Conservation (phyloP, 2,329 filamentous ascomycete species). For the Fonsecaea multimorphosa region DNA sequence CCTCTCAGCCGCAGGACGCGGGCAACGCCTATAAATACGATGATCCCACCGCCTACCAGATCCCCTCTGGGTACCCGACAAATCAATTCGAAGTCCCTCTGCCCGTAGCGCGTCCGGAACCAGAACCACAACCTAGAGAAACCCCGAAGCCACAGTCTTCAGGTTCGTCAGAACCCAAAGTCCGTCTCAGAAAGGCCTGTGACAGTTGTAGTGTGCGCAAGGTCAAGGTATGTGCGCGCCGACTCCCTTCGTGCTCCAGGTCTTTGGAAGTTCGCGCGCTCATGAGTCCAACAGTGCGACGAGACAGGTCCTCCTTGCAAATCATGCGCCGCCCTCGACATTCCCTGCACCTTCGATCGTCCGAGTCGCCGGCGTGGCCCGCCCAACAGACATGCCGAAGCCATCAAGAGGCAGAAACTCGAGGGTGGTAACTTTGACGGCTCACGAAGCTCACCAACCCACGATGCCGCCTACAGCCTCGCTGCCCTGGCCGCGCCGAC, state of each 20-base stretch:
- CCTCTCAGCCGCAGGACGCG: constrained; percentile 29
- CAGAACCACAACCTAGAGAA: constrained; percentile 21
- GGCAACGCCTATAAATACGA: constrained; percentile 34
- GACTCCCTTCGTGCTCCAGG: constrained; percentile 8
- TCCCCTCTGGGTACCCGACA: constrained; percentile 28
- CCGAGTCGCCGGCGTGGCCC: constrained; percentile 69
- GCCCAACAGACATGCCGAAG: constrained; percentile 70
- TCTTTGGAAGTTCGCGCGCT: constrained; percentile 5
- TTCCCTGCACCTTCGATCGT: constrained; percentile 70
- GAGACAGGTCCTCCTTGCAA: constrained; percentile 70
- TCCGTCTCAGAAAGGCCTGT: constrained; percentile 58
- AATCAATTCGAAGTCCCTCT: constrained; percentile 35
- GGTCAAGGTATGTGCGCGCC: constrained; percentile 53
- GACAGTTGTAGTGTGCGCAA: constrained; percentile 61
- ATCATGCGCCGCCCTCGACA: constrained; percentile 68
- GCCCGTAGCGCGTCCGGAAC: constrained; percentile 22
- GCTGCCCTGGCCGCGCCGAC: constrained; percentile 55
- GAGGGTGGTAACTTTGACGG: constrained; percentile 41
- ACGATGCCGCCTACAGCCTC: constrained; percentile 58
- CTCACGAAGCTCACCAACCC: constrained; percentile 53
- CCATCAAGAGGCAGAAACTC: constrained; percentile 66
- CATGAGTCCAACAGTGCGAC: constrained; percentile 60
- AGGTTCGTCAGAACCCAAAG: constrained; percentile 41
- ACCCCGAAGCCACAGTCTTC: constrained; percentile 20
- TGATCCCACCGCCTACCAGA: constrained; percentile 33